A percentile compares a stretch with the other conserved stretches of the same genome.
Evolutionary conservation across 1,284 basidiomycete genomes (phyloP).

Genomic region (Tilletiaria anomala): DNA sequence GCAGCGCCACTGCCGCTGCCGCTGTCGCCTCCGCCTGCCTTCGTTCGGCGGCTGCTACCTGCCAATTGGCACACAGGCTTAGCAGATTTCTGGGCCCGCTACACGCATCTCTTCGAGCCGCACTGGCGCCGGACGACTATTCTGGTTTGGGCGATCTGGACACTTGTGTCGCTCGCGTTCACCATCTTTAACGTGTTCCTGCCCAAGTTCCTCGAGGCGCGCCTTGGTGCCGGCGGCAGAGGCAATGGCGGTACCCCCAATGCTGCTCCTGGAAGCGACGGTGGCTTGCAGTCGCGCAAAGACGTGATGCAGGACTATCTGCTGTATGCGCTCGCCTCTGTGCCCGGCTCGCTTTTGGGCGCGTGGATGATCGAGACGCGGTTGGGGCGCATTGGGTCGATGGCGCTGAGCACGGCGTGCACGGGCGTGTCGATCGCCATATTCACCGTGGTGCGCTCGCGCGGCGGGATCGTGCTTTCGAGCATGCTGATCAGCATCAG

Average conservation of each 20-base stretch:
- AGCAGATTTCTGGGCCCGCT: constrained; percentile 46
- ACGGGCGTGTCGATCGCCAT: constrained; percentile 18
- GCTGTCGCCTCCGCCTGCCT: neutral
- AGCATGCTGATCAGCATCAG: constrained; percentile 13
- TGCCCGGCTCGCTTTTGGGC: constrained; percentile 51
- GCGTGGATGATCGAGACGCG: constrained; percentile 71
- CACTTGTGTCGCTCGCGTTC: constrained; percentile 48
- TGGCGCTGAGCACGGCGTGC: constrained; percentile 40
- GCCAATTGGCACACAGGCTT: constrained; percentile 10
- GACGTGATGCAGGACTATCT: too few species aligned
- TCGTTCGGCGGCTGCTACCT: too few species aligned
- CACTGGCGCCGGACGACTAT: constrained; percentile 71
- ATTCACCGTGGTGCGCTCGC: constrained; percentile 13
- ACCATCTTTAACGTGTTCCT: constrained; percentile 97
- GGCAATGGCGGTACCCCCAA: neutral
- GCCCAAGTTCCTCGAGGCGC: constrained; percentile 69
- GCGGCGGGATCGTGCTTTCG: constrained; percentile 8
- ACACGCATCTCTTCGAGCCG: constrained; percentile 60
- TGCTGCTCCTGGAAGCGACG: neutral
- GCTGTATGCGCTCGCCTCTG: constrained; percentile 23
- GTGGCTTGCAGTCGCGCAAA: constrained; percentile 1
- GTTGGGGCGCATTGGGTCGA: constrained; percentile 53
- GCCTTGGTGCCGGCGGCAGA: too few species aligned
- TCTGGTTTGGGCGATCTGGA: constrained; percentile 43
- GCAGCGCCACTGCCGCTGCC: constrained; percentile 1